A percentile compares a stretch with the other conserved stretches of the same genome.
phyloP scores from a whole-genome alignment of 306 rosid genomes.

The Quercus aquifolioides region DNA sequence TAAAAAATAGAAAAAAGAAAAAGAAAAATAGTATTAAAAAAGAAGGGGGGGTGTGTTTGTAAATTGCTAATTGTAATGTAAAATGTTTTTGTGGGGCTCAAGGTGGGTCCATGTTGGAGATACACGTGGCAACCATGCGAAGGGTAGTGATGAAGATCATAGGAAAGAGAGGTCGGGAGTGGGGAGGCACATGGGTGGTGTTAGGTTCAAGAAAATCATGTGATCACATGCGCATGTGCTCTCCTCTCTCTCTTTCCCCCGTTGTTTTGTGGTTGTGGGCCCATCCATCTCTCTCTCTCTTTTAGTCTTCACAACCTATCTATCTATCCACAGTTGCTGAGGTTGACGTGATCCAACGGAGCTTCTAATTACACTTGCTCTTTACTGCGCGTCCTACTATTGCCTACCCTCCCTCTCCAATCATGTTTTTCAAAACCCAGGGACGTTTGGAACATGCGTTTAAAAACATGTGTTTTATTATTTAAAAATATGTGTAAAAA shows the following conservation, averaged over 20 bases:
- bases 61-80: no score
- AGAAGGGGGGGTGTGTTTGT: no score
- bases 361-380: neutral
- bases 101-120: constrained; percentile 47
- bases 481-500: no score
- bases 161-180: constrained; percentile 40
- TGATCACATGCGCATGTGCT: constrained; percentile 98
- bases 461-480: no score
- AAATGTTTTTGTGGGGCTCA: constrained; percentile 57
- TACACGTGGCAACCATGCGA: constrained; percentile 74
- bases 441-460: fast-evolving
- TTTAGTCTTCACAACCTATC: no score
- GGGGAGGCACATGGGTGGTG: constrained; percentile 93
- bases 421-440: no score
- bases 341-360: no score
- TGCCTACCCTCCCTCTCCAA: neutral
- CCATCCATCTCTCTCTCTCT: constrained; percentile 7
- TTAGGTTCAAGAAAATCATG: constrained; percentile 90
- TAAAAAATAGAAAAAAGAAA: no score
- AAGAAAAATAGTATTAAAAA: no score
- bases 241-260: constrained; percentile 26
- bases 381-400: constrained; percentile 15
- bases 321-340: constrained; percentile 4
- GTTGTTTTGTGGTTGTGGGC: constrained; percentile 44
- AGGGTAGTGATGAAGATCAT: constrained; percentile 47